A percentile compares a stretch with the other conserved stretches of the same genome.
phyloP scores from a whole-genome alignment of 345 rosid genomes.

The Schrenkiella parvula region DNA sequence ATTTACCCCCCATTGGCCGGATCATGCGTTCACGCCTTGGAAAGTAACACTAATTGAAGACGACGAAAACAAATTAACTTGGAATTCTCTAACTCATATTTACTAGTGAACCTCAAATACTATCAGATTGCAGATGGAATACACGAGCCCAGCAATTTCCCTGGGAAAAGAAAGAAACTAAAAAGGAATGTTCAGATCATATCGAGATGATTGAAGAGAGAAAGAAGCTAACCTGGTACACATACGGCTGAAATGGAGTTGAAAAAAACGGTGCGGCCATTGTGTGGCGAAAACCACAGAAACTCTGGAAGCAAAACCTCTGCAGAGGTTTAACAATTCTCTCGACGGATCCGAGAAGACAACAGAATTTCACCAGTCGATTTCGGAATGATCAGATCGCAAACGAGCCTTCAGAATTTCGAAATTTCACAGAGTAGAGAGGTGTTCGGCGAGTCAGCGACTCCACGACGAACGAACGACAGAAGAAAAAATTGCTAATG shows the following conservation, averaged over 20 bases:
- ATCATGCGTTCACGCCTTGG: background rate
- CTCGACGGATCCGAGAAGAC: conserved; percentile 2
- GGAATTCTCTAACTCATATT: background rate
- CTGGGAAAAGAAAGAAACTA: background rate
- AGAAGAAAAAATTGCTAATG: background rate
- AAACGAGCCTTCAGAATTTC: background rate
- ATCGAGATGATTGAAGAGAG: background rate
- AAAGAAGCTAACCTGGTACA: conserved; percentile 66
- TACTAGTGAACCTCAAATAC: background rate
- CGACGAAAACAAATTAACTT: background rate
- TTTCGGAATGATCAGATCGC: background rate
- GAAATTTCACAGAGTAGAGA: background rate
- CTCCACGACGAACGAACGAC: conserved; percentile 13
- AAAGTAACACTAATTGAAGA: background rate
- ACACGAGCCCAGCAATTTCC: background rate
- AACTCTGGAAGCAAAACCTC: conserved; percentile 1
- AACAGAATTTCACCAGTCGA: background rate
- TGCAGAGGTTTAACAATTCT: background rate
- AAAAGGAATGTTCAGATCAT: background rate
- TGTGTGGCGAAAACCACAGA: conserved; percentile 17
- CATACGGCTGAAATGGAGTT: conserved; percentile 95
- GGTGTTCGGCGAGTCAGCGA: background rate
- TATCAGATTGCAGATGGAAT: background rate
- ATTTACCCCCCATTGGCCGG: background rate
- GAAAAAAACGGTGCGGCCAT: conserved; percentile 99